Evolutionary conservation across 148 eudicot species (phyloP).

Genomic region (Nepenthes gracilis): DNA sequence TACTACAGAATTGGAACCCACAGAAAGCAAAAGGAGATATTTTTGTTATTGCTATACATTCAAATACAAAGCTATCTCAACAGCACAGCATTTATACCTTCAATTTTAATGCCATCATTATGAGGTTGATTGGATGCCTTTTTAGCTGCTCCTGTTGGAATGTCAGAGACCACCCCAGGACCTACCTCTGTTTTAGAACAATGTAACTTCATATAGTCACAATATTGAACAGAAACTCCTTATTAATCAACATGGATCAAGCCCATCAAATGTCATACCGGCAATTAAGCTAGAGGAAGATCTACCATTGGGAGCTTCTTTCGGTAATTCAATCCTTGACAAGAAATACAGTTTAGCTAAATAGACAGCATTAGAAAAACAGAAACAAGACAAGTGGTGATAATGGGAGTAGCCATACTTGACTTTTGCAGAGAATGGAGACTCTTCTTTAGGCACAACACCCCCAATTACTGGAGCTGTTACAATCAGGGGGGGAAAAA

Average conservation of each 20-base stretch:
- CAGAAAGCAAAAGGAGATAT: too few species aligned
- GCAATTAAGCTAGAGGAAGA: conserved; percentile 36
- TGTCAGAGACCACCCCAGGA: conserved; percentile 28
- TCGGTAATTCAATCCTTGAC: conserved; percentile 54
- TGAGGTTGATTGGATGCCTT: conserved; percentile 26
- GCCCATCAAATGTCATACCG: conserved; percentile 15
- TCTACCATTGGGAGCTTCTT: conserved; percentile 39
- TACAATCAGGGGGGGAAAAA: conserved; percentile 5
- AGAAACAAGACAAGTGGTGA: not conserved
- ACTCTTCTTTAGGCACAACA: conserved; percentile 43
- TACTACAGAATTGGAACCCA: too few species aligned
- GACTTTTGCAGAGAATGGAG: conserved; percentile 38
- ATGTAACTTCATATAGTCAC: conserved; percentile 3
- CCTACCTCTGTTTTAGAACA: conserved; percentile 23
- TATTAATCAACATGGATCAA: not conserved
- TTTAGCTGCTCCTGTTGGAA: conserved; percentile 22
- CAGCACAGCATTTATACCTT: conserved; percentile 34
- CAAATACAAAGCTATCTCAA: too few species aligned
- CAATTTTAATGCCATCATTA: conserved; percentile 46
- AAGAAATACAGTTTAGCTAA: conserved; percentile 11
- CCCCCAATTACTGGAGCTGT: conserved; percentile 43
- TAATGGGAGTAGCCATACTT: conserved; percentile 33
- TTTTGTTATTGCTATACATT: too few species aligned
- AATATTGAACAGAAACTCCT: not conserved
- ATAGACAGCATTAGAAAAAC: conserved; percentile 6